Evolutionary conservation across 1,284 basidiomycete species (phyloP).

Genomic region (Ceratobasidium sp.): DNA sequence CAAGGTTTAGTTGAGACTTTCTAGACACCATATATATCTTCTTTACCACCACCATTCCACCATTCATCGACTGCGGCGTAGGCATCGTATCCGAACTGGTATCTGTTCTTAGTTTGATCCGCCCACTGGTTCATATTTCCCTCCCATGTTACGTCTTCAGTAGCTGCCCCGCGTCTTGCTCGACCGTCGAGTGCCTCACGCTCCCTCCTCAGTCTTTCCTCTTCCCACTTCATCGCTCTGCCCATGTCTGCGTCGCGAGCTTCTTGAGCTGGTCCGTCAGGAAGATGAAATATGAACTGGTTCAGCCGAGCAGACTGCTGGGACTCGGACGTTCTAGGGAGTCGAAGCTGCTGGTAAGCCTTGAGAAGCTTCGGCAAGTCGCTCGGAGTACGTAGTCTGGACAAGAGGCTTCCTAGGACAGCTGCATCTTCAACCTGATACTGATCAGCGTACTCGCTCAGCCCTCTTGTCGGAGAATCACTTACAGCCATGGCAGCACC

Average conservation of each 20-base stretch:
- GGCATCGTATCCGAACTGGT: slow-evolving; percentile 50
- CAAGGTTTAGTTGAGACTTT: background rate
- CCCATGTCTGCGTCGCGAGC: slow-evolving; percentile 48
- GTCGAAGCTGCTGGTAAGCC: slow-evolving; percentile 49
- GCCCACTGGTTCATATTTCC: slow-evolving; percentile 50
- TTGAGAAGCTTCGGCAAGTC: slow-evolving; percentile 62
- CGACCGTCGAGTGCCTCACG: slow-evolving; percentile 14
- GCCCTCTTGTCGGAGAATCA: background rate
- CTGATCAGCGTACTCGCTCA: background rate
- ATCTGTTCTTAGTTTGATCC: slow-evolving; percentile 47
- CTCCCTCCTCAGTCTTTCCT: slow-evolving; percentile 17
- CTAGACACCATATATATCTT: slow-evolving; percentile 26
- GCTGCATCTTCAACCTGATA: slow-evolving; percentile 65
- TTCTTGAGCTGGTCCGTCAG: slow-evolving; percentile 49
- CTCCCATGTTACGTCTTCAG: slow-evolving; percentile 9
- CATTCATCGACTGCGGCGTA: slow-evolving; percentile 47
- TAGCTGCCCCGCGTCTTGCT: background rate
- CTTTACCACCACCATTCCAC: slow-evolving; percentile 46
- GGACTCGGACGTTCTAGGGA: slow-evolving; percentile 45
- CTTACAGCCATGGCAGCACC: slow-evolving; percentile 62
- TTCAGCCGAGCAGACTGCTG: slow-evolving; percentile 47
- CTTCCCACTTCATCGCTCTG: slow-evolving; percentile 45
- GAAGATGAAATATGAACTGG: slow-evolving; percentile 50
- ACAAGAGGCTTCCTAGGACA: slow-evolving; percentile 69
- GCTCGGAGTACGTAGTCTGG: slow-evolving; percentile 64